Base-by-base conservation (phyloP, 1,284 basidiomycete species). In the Pseudozyma sp. region DNA sequence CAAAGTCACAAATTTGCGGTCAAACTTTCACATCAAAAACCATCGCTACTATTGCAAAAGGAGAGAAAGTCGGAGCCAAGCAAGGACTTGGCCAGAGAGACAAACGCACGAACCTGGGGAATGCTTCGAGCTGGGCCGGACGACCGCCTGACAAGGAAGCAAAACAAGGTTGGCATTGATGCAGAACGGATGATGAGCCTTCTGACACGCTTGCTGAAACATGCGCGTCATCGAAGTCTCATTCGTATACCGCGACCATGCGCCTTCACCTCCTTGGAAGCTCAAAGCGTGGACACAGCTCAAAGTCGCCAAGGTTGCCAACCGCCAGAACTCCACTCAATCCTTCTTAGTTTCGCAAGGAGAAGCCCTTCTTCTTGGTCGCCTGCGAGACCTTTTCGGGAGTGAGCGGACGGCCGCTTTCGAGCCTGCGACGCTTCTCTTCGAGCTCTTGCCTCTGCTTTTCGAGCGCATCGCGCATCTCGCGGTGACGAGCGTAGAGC, bases 401-500 rank as follows among this genome's bases (percentile, higher is more conserved):
- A 49, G 95, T 98, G 33, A 81, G 56, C 30, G 79, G 79, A 34
- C 75, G 65, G 42, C 78, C 95, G 79, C 90, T 92, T 87, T 98
- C 96, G 85, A 98, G 90, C 83, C 92, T 90, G 84, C 92, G 90
- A 86, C 94, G 89, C 90, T 97, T 98, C 91, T 98, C 96, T 86
- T 99, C 96, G 80, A 99, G 88, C 83, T 99, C 96, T 72, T 88
- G 84, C 78, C 94, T 90, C 86, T 99, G 96, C 88, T 96, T 98
- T 87, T 99, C 97, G 81, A 99, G 88, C 17, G 82, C 81, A 54
- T 81, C 78, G 51, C 81, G 70, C 82, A 84, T 84, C 73, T 84
- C 81, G 49, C 81, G 71, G 64, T 84, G 82, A 53, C 82, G 80
- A 30, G 81, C 80, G 53, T 84, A 84, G 42, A 84, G 74, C 75